These are phyloP conservation scores for Bruguiera gymnorhiza DNA, from an alignment of 345 rosid species.

Conservation along the genomic window DNA sequence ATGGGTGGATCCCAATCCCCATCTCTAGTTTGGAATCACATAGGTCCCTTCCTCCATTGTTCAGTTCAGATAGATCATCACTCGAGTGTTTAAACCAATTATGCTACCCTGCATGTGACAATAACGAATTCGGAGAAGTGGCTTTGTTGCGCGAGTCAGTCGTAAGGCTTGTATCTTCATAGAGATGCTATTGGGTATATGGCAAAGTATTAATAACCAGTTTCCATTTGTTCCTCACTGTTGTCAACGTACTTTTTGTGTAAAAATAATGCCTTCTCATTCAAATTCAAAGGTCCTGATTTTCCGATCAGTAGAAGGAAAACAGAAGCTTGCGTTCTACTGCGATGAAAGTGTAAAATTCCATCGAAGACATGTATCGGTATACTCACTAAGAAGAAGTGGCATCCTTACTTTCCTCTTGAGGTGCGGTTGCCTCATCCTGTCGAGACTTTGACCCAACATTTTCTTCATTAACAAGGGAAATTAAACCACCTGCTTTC, in stretches of 20 bases:
- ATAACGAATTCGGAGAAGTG: not conserved
- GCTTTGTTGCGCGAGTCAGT: not conserved
- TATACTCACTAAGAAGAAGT: slow-evolving; percentile 12
- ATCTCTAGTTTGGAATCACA: no score
- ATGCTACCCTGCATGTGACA: not conserved
- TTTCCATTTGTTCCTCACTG: slow-evolving; percentile 4
- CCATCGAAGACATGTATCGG: not conserved
- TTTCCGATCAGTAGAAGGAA: not conserved
- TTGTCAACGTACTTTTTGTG: not conserved
- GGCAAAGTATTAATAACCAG: not conserved
- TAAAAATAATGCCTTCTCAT: not conserved
- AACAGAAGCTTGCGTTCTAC: not conserved
- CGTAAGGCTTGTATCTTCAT: not conserved
- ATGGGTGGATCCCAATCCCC: no score
- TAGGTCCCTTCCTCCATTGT: no score
- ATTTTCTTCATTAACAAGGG: slow-evolving; percentile 26
- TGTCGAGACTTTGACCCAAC: slow-evolving; percentile 8
- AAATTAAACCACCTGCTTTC: slow-evolving; percentile 12
- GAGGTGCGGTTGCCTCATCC: slow-evolving; percentile 9
- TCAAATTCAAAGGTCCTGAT: not conserved
- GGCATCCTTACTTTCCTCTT: slow-evolving; percentile 14
- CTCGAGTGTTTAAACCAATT: not conserved
- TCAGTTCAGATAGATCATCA: no score
- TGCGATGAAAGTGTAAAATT: not conserved
- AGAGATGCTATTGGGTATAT: slow-evolving; percentile 1